Base-by-base conservation (phyloP, 306 rosid genomes). In the Sicyos baderoa region DNA sequence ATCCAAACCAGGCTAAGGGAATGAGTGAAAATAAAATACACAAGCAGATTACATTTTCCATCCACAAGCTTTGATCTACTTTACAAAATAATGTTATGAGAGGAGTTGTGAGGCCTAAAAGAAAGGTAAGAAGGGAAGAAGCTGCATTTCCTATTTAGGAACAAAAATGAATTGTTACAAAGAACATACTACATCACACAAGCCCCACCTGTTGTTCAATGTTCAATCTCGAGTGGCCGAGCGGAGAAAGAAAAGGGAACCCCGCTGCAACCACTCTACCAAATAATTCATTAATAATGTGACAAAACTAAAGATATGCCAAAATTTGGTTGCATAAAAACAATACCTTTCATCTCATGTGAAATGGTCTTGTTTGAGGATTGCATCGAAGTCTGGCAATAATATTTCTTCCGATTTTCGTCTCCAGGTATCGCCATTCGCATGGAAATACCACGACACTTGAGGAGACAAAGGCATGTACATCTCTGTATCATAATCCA, bases 391-490 rank as follows among this genome's bases (percentile, higher is more conserved):
- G 71, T 77, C 81, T 32, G 89, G 76, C 48, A 85, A 70, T 32
- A 82, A 42, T 22, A 67, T 84, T n/a, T 78, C 96, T 54, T 86
- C 92, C 19, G 84, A 91, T 74, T 78, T 81, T 69, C 79, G 88
- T 78, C 80, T 89, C 96, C 96, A 85, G 57, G 84, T 52, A 62
- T 89, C 93, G 11, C 73, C 68, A 52, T 65, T 82, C 71, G 82
- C 82, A 74, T 83, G 92, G 69, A 86, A 50, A 78, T 72, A 89
- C 96, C 96, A 86, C 7, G 88, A 86, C 63, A 86, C 87, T 82
- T 81, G 84, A 13, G 96, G 93, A 74, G 96, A 86, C 76, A 89
- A 69, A 53, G 92, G 84, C 40, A 89, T 70, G 18, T 85, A 85
- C 76, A 82, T 56, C 76, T 89, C 96, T 89, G 88, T 75, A 69